Conservation (phyloP, 1,284 basidiomycete species). For the Agroathelia rolfsii region DNA sequence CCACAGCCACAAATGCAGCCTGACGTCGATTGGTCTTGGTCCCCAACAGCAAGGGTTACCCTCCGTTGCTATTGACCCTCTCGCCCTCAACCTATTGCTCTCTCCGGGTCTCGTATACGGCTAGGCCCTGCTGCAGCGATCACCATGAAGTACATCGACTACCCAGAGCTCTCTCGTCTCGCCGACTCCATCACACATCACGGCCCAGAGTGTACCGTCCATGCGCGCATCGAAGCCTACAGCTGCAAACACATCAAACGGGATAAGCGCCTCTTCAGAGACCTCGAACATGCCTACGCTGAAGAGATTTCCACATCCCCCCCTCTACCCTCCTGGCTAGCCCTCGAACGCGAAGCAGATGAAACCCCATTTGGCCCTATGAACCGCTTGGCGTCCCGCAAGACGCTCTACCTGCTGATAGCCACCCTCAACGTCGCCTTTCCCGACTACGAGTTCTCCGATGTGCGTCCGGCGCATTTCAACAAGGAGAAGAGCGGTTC, state of each 20-base stretch:
- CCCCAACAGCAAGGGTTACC: too few relatives aligned
- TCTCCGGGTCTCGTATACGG: too few relatives aligned
- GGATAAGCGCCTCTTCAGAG: constrained; percentile 94
- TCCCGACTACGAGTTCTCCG: constrained; percentile 95
- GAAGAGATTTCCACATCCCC: constrained; percentile 68
- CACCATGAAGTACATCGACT: constrained; percentile 86
- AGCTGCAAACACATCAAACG: constrained; percentile 96
- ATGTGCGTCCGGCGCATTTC: constrained; percentile 88
- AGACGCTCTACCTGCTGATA: constrained; percentile 90
- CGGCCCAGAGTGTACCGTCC: constrained; percentile 83
- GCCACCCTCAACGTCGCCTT: constrained; percentile 96
- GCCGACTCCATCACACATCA: constrained; percentile 76
- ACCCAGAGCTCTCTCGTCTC: constrained; percentile 69
- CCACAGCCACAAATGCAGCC: too few relatives aligned
- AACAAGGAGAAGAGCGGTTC: constrained; percentile 74
- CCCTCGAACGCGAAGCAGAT: constrained; percentile 56
- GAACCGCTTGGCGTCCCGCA: constrained; percentile 67
- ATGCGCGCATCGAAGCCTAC: constrained; percentile 94
- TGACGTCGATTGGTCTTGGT: too few relatives aligned
- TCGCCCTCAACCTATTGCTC: too few relatives aligned
- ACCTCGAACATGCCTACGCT: constrained; percentile 80
- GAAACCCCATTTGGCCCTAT: constrained; percentile 74
- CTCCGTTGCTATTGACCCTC: too few relatives aligned
- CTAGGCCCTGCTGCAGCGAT: too few relatives aligned
- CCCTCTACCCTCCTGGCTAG: constrained; percentile 58